Percentiles rank a stretch among this genome's conserved stretches.
phyloP scores from a whole-genome alignment of 768 basidiomycete species.

The Auricularia auricula-judae region DNA sequence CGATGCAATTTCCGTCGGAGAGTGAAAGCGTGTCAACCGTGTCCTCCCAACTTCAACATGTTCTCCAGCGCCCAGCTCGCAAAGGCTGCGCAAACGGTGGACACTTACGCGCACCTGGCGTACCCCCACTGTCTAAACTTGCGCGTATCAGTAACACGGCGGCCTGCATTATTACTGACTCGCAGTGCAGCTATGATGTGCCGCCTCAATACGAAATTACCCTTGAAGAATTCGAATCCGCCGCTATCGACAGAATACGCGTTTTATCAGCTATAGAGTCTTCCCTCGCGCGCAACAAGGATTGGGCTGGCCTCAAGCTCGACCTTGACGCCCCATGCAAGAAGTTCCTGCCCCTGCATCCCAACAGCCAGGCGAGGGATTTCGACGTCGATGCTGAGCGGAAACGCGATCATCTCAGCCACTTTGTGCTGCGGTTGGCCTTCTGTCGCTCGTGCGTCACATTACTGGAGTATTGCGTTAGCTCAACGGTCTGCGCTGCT shows the following conservation, averaged over 20 bases:
- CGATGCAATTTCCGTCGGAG: not conserved
- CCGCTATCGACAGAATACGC: conserved; percentile 77
- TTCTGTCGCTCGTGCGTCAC: conserved; percentile 88
- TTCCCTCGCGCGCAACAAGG: conserved; percentile 69
- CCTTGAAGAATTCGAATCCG: conserved; percentile 89
- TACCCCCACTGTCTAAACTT: conserved; percentile 74
- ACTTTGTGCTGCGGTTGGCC: conserved; percentile 87
- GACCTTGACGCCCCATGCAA: conserved; percentile 53
- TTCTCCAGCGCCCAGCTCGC: not conserved
- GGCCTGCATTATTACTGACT: conserved; percentile 6
- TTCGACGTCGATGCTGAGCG: conserved; percentile 51
- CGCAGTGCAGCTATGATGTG: conserved; percentile 61
- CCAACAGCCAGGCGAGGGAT: conserved; percentile 35
- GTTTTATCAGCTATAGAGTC: conserved; percentile 88
- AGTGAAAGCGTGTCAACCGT: not conserved
- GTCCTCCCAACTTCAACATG: not conserved
- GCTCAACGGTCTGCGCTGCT: not conserved
- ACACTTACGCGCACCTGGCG: conserved; percentile 13
- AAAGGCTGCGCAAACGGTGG: not conserved
- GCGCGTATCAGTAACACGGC: conserved; percentile 28
- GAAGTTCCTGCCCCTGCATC: conserved; percentile 66
- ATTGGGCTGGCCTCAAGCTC: conserved; percentile 64
- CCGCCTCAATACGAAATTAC: conserved; percentile 85
- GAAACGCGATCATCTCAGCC: conserved; percentile 76
- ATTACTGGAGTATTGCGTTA: too few relatives aligned